These are phyloP conservation scores for Pleochaeta shiraiana DNA, from an alignment of 2,329 filamentous ascomycete genomes.

Conservation along the genomic window DNA sequence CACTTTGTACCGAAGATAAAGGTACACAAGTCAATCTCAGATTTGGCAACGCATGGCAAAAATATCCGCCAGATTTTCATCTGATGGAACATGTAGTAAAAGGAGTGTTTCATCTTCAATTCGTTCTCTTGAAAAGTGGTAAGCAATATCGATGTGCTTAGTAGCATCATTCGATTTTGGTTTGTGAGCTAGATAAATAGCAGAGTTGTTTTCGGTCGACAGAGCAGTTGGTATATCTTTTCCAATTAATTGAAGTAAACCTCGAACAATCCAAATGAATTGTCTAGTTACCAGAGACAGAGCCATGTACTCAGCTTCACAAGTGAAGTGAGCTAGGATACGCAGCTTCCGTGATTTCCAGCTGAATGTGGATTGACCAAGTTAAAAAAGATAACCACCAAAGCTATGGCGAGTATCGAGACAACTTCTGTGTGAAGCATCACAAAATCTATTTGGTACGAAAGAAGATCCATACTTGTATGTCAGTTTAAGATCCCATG, in stretches of 20 bases:
- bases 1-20: too few species aligned
- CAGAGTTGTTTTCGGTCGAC: too few species aligned
- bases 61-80: too few species aligned
- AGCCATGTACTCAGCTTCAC: too few species aligned
- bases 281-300: neutral
- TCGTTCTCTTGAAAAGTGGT: too few species aligned
- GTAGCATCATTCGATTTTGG: too few species aligned
- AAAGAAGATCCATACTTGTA: neutral
- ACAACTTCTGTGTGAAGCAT: neutral
- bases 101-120: too few species aligned
- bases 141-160: too few species aligned
- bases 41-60: too few species aligned
- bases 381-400: neutral
- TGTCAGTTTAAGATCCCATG: neutral
- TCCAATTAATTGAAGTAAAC: neutral
- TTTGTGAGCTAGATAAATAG: neutral
- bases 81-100: too few species aligned
- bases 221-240: neutral
- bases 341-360: neutral
- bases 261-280: neutral
- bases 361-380: neutral
- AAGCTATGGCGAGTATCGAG: neutral
- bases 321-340: neutral
- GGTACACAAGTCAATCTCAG: too few species aligned
- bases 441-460: neutral